Base-by-base conservation (phyloP, 768 basidiomycete species). In the Cubamyces sp. region DNA sequence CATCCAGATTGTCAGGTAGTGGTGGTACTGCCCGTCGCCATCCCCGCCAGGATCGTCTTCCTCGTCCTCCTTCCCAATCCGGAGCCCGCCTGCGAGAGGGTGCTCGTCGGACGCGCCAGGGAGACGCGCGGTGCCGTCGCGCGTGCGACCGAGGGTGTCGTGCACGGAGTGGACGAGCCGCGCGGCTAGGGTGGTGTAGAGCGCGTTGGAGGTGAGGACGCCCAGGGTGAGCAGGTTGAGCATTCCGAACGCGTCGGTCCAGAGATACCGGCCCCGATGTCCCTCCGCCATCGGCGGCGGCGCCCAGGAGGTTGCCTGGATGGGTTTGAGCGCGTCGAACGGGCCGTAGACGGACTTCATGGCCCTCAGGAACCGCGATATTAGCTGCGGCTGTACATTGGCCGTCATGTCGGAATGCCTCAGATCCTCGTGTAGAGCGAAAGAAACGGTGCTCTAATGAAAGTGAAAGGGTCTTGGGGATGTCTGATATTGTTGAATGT, bases 221-320 rank as follows among this genome's bases (percentile, higher is more conserved):
- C 62, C 63, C 39, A 73, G 59, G 4, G 72, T 70, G 48, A 74
- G 57, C 59, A 71, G 62, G 57, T 72, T 71, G 64, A 71, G 47
- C 14, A 75, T 71, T 46, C 67, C 72, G 60, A 75, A 73, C 58
- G 68, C 71, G 64, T 74, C 73, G 14, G 74, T 73, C 74, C 73
- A 73, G 45, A 73, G 69, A 58, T 74, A 73, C 21, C 72, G 68
- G 28, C 70, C 69, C n/a, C 65, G 65, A 50, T 68, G 67, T 23
- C 64, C 68, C 39, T 66, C 66, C 19, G 60, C 48, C 57, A 58
- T 63, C 26, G 67, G 67, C 3, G 69, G 71, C 1, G 66, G 64
- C 2, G 47, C 64, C 67, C 66, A 69, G 30, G 57, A 54, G 19
- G 55, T 23, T 28, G 57, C 62, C 30, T 59, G 47, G 5, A 54